phyloP scores from a whole-genome alignment of 2,329 filamentous ascomycete genomes.

The Sporothrix euskadiensis region DNA sequence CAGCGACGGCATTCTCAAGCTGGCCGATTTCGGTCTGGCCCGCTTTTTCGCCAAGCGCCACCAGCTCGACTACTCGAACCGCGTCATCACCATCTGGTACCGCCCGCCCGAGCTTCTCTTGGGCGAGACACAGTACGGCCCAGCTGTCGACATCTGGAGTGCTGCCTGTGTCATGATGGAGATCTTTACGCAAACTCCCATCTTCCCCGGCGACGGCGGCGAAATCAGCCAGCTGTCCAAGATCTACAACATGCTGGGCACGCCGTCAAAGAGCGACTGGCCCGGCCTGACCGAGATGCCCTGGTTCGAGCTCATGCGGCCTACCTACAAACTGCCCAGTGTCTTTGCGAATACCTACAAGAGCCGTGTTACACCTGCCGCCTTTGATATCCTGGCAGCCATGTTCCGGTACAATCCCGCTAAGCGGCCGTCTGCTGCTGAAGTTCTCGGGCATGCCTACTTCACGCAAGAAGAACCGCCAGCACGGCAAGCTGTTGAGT shows the following conservation, averaged over 20 bases:
- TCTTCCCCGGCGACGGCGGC: slow-evolving; percentile 94
- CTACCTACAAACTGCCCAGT: slow-evolving; percentile 69
- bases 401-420: slow-evolving; percentile 91
- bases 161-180: slow-evolving; percentile 95
- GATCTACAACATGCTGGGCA: slow-evolving; percentile 91
- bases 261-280: slow-evolving; percentile 82
- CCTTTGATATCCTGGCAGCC: slow-evolving; percentile 75
- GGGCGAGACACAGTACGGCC: slow-evolving; percentile 86
- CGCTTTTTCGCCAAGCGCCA: slow-evolving; percentile 93
- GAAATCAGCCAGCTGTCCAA: slow-evolving; percentile 95
- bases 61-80: slow-evolving; percentile 94
- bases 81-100: slow-evolving; percentile 99
- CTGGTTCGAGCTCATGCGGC: slow-evolving; percentile 91
- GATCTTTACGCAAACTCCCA: slow-evolving; percentile 89
- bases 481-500: slow-evolving; percentile 78
- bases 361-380: slow-evolving; percentile 72
- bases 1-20: slow-evolving; percentile 82
- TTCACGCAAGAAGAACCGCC: slow-evolving; percentile 80
- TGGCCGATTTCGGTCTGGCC: slow-evolving; percentile 93
- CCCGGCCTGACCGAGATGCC: slow-evolving; percentile 89
- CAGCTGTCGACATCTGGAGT: slow-evolving; percentile 93
- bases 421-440: slow-evolving; percentile 77
- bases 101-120: slow-evolving; percentile 85
- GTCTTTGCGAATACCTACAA: slow-evolving; percentile 82
- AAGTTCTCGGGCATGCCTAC: slow-evolving; percentile 84